Percentiles rank a stretch among this genome's conserved stretches.
These are phyloP conservation scores for Pythium myriotylum DNA, from an alignment of 352 stramenopile genomes.

Conservation along the genomic window DNA sequence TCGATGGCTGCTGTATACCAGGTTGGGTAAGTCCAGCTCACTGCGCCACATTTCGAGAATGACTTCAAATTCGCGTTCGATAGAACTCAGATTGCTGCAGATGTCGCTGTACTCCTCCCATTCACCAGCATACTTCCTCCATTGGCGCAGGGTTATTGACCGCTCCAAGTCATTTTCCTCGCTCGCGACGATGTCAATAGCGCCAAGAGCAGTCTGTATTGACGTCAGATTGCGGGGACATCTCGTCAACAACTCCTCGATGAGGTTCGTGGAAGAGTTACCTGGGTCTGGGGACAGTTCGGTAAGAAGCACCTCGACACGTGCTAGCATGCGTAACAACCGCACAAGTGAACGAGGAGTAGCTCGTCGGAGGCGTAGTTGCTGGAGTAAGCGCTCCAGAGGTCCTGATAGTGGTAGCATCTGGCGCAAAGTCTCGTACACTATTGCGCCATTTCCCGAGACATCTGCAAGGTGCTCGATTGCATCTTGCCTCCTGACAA, in stretches of 20 bases:
- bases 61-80: constrained; percentile 5
- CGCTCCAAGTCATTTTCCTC: constrained; percentile 4
- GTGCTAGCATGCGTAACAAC: not conserved
- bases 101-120: constrained; percentile 2
- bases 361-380: constrained; percentile 15
- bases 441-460: not conserved
- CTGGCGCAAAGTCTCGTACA: constrained; percentile 9
- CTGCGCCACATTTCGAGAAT: constrained; percentile 1
- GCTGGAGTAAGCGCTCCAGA: constrained; percentile 4
- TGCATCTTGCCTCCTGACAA: constrained; percentile 16
- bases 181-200: not conserved
- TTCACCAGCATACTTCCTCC: not conserved
- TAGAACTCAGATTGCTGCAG: not conserved
- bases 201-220: not conserved
- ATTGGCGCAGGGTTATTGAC: not conserved
- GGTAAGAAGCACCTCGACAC: not conserved
- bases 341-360: constrained; percentile 4
- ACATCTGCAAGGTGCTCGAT: constrained; percentile 6
- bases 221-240: not conserved
- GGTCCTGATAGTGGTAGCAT: constrained; percentile 4
- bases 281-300: not conserved
- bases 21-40: not conserved
- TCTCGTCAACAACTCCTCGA: not conserved
- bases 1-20: constrained; percentile 14
- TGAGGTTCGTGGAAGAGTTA: not conserved